phyloP scores from a whole-genome alignment of 2,329 filamentous ascomycete species.

The Epichloe sibirici region DNA sequence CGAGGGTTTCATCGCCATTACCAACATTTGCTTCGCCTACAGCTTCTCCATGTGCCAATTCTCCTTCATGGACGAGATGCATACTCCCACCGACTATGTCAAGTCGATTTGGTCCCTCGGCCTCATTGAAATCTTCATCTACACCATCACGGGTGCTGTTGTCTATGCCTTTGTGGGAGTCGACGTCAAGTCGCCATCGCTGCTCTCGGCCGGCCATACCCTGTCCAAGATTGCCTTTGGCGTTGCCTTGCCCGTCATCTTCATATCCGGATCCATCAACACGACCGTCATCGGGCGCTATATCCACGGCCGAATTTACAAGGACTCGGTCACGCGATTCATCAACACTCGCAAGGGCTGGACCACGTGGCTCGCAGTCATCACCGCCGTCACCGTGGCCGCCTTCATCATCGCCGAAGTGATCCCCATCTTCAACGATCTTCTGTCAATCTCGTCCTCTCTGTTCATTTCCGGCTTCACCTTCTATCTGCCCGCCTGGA shows the following conservation, averaged over 20 bases:
- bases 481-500: slow-evolving; percentile 26
- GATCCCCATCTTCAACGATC: slow-evolving; percentile 58
- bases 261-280: slow-evolving; percentile 64
- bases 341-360: slow-evolving; percentile 37
- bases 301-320: slow-evolving; percentile 32
- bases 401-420: slow-evolving; percentile 60
- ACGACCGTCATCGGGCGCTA: slow-evolving; percentile 34
- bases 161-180: slow-evolving; percentile 59
- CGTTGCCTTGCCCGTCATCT: slow-evolving; percentile 58
- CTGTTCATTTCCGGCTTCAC: slow-evolving; percentile 32
- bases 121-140: slow-evolving; percentile 49
- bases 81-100: slow-evolving; percentile 32
- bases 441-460: slow-evolving; percentile 41
- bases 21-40: slow-evolving; percentile 63
- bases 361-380: slow-evolving; percentile 46
- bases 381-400: slow-evolving; percentile 42
- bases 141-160: slow-evolving; percentile 52
- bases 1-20: slow-evolving; percentile 46
- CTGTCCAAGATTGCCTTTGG: slow-evolving; percentile 59
- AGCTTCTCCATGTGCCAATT: slow-evolving; percentile 41
- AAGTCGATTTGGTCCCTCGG: slow-evolving; percentile 52
- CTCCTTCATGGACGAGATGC: slow-evolving; percentile 42
- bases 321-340: slow-evolving; percentile 29
- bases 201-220: slow-evolving; percentile 47
- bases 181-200: slow-evolving; percentile 51